Conservation (phyloP, 176 grass and related monocot species). For the Bothriochloa decipiens region DNA sequence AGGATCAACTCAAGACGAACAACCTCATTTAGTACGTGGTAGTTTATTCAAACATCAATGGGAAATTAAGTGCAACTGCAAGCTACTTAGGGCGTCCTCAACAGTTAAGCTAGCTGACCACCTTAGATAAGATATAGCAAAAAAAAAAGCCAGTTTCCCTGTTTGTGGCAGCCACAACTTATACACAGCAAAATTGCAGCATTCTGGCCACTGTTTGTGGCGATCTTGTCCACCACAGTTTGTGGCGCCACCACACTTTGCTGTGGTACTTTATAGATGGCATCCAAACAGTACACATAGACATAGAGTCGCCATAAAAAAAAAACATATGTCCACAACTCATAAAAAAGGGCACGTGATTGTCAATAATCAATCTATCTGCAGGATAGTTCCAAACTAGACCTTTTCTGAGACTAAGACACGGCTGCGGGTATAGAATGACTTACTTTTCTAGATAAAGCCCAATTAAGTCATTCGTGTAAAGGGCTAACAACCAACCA, state of each 20-base stretch:
- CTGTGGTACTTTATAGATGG: too few relatives aligned
- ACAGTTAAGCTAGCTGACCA: too few relatives aligned
- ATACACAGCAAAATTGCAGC: too few relatives aligned
- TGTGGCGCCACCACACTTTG: too few relatives aligned
- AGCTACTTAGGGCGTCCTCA: too few relatives aligned
- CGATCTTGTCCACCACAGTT: too few relatives aligned
- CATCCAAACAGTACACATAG: too few relatives aligned
- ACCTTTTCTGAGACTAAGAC: neutral
- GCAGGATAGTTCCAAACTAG: conserved; percentile 7
- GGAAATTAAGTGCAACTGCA: neutral
- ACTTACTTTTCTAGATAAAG: conserved; percentile 8
- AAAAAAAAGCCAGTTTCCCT: too few relatives aligned
- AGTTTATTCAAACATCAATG: neutral
- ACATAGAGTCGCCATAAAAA: neutral
- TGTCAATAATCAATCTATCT: neutral
- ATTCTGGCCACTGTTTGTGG: too few relatives aligned
- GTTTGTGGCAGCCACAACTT: too few relatives aligned
- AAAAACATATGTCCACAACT: neutral
- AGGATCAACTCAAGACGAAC: neutral
- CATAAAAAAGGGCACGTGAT: neutral
- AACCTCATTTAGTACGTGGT: neutral
- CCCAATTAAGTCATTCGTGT: neutral
- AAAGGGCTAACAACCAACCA: neutral
- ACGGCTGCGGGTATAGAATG: neutral
- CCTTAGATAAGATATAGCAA: too few relatives aligned